Conservation (phyloP, 2,329 filamentous ascomycete genomes). For the Ambrosiella beaveri region DNA sequence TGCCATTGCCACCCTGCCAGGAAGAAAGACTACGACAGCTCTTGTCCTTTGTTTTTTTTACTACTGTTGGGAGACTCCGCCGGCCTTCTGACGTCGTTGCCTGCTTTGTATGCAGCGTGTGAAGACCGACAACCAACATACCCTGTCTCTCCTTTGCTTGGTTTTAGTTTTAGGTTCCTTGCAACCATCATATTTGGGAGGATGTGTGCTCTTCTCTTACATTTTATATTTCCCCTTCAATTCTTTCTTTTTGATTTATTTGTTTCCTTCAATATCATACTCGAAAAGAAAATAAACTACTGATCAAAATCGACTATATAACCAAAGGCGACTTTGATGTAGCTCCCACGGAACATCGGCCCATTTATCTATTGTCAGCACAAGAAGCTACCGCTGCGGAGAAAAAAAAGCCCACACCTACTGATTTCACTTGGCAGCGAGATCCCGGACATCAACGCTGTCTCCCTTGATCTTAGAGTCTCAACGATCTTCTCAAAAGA, state of each 20-base stretch:
- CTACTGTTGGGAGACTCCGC: neutral
- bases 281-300: neutral
- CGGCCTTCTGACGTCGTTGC: slow-evolving; percentile 1
- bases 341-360: no score
- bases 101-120: neutral
- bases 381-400: neutral
- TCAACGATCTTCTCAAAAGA: no score
- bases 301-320: neutral
- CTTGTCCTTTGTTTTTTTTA: neutral
- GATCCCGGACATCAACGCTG: no score
- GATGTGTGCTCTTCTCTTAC: neutral
- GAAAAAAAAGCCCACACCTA: neutral
- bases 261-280: neutral
- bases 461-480: no score
- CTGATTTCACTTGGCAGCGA: no score
- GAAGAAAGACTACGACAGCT: neutral
- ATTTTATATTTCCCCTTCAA: neutral
- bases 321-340: neutral
- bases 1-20: neutral
- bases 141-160: neutral
- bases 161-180: slow-evolving; percentile 2
- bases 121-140: neutral
- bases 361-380: neutral
- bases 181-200: neutral
- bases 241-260: neutral